A percentile compares a stretch with the other conserved stretches of the same genome.
Evolutionary conservation across 495 filamentous ascomycete species (phyloP).

Genomic region (Rhypophila decipiens): DNA sequence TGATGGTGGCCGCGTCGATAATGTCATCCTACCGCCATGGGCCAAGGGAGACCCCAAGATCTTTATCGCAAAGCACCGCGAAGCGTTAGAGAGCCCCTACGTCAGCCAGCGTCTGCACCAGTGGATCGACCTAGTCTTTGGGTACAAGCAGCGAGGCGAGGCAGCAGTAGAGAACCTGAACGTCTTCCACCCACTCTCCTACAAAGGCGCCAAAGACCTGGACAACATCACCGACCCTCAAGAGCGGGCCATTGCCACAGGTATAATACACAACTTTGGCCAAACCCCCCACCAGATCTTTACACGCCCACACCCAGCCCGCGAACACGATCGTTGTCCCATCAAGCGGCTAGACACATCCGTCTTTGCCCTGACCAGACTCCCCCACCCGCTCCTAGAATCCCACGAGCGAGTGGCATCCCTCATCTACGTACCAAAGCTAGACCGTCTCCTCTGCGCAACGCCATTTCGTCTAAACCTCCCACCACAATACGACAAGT

Average conservation of each 20-base stretch:
- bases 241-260: slow-evolving; percentile 78
- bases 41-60: slow-evolving; percentile 95
- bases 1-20: slow-evolving; percentile 68
- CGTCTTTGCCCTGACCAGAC: slow-evolving; percentile 67
- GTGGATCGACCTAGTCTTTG: slow-evolving; percentile 97
- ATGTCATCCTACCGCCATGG: slow-evolving; percentile 86
- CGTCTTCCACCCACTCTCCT: slow-evolving; percentile 92
- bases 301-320: slow-evolving; percentile 64
- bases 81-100: slow-evolving; percentile 90
- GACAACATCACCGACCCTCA: slow-evolving; percentile 85
- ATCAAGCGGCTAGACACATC: slow-evolving; percentile 68
- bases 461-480: slow-evolving; percentile 78
- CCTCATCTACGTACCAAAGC: slow-evolving; percentile 68
- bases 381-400: slow-evolving; percentile 78
- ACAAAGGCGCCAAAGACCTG: slow-evolving; percentile 86
- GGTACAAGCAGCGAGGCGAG: slow-evolving; percentile 90
- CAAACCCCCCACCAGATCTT: slow-evolving; percentile 97
- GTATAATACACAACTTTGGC: slow-evolving; percentile 97
- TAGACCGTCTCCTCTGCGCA: slow-evolving; percentile 80
- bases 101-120: slow-evolving; percentile 85
- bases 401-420: slow-evolving; percentile 73
- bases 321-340: slow-evolving; percentile 59
- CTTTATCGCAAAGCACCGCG: slow-evolving; percentile 88
- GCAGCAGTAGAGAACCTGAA: slow-evolving; percentile 87
- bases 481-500: slow-evolving; percentile 80